These are phyloP conservation scores for Ophiostoma pallidulum DNA, from an alignment of 2,329 filamentous ascomycete species.

Conservation along the genomic window DNA sequence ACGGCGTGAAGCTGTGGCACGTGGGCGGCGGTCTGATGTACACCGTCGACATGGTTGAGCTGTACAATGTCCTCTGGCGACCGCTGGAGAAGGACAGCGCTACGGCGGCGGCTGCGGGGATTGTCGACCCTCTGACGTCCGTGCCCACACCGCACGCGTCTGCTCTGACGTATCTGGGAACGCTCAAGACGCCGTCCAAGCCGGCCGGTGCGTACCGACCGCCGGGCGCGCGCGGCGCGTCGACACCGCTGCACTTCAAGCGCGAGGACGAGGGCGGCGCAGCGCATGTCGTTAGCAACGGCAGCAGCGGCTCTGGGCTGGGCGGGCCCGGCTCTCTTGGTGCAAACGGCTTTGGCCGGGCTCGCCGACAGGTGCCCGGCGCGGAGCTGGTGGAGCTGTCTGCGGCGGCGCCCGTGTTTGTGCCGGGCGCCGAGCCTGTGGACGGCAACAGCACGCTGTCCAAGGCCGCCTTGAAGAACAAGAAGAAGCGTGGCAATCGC, in stretches of 20 bases:
- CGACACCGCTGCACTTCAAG: constrained; percentile 90
- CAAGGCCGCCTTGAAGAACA: constrained; percentile 86
- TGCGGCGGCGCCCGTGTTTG: constrained; percentile 48
- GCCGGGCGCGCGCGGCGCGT: constrained; percentile 79
- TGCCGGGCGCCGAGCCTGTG: constrained; percentile 41
- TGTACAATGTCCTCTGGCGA: constrained; percentile 86
- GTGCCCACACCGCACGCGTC: constrained; percentile 74
- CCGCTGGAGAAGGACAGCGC: constrained; percentile 40
- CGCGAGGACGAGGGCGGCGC: constrained; percentile 91
- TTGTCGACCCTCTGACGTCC: constrained; percentile 62
- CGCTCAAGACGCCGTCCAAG: constrained; percentile 89
- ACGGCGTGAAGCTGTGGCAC: constrained; percentile 93
- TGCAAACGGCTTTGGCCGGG: constrained; percentile 73
- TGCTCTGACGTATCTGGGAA: constrained; percentile 70
- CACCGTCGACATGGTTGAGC: constrained; percentile 85
- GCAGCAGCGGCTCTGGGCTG: constrained; percentile 59
- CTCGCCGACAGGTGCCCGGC: constrained; percentile 74
- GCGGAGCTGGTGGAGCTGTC: constrained; percentile 64
- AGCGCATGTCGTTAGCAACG: constrained; percentile 73
- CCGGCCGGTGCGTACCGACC: constrained; percentile 95
- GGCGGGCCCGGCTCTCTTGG: constrained; percentile 52
- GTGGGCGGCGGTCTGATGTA: constrained; percentile 84
- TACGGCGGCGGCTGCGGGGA: constrained; percentile 27
- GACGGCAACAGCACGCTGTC: constrained; percentile 67
- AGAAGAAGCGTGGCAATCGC: constrained; percentile 92